A percentile compares a stretch with the other conserved stretches of the same genome.
These are phyloP conservation scores for Stramenopiles sp. DNA, from an alignment of 352 stramenopile genomes.

Conservation along the genomic window DNA sequence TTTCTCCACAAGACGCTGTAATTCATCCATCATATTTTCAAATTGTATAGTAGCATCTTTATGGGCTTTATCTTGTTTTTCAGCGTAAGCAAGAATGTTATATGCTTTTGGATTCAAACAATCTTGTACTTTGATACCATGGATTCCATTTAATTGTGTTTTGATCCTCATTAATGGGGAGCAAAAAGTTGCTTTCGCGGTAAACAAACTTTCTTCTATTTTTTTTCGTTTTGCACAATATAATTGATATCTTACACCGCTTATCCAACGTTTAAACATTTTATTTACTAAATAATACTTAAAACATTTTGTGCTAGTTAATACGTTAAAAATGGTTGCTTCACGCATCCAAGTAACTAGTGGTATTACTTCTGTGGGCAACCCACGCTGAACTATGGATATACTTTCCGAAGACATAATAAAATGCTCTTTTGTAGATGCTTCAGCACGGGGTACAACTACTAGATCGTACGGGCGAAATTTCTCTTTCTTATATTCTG, in stretches of 20 bases:
- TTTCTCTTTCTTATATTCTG: slow-evolving; percentile 26
- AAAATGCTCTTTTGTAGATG: slow-evolving; percentile 50
- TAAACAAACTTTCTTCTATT: slow-evolving; percentile 48
- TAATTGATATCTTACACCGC: slow-evolving; percentile 65
- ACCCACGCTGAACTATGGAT: slow-evolving; percentile 16
- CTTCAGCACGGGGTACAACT: slow-evolving; percentile 51
- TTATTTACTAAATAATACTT: slow-evolving; percentile 79
- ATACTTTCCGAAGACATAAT: slow-evolving; percentile 53
- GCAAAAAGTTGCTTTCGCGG: slow-evolving; percentile 39
- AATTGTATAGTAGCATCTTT: slow-evolving; percentile 64
- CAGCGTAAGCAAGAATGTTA: slow-evolving; percentile 55
- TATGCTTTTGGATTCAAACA: slow-evolving; percentile 62
- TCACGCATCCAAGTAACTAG: slow-evolving; percentile 80
- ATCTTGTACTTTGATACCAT: slow-evolving; percentile 52
- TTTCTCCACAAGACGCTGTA: slow-evolving; percentile 60
- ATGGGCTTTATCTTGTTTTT: slow-evolving; percentile 60
- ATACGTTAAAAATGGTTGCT: slow-evolving; percentile 75
- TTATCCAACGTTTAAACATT: slow-evolving; percentile 53
- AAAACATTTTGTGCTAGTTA: slow-evolving; percentile 76
- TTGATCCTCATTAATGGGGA: background rate
- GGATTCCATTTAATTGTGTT: slow-evolving; percentile 27
- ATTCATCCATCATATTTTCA: slow-evolving; percentile 62
- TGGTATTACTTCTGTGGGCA: slow-evolving; percentile 68
- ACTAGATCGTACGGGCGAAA: slow-evolving; percentile 75
- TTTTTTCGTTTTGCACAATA: slow-evolving; percentile 64